Base-by-base conservation (phyloP, 2,329 filamentous ascomycete species). In the Aspergillus glaucus region DNA sequence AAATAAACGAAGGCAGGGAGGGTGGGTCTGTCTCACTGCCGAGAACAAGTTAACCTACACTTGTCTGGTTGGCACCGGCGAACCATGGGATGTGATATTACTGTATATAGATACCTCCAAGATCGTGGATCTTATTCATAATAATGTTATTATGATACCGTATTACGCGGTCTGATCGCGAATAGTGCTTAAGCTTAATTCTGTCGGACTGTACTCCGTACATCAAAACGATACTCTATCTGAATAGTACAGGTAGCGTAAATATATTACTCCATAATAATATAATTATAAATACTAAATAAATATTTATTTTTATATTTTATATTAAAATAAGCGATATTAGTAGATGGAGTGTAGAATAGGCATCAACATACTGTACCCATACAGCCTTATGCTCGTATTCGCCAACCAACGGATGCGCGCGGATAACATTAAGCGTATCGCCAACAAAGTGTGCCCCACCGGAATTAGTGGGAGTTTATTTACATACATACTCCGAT, bases 401-500 rank as follows among this genome's bases (percentile, higher is more conserved):
- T 30, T 30, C 26, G 46, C 43, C 54, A 53, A 58, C 55, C 50
- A 52, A 48, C 50, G 42, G 42, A 44, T 30, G 26, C 32, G 37
- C 41, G 47, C 49, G 46, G 49, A 52, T 51, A 50, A 50, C 43
- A n/a, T 40, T 55, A 63, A 64, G 62, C 62, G 61, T 62, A 65
- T 64, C 63, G 62, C 62, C 59, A 64, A 60, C 55, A 61, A 60
- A 59, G 55, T 55, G 56, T 48, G 46, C 57, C 52, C 50, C 51
- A 60, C 57, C 52, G 60, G 55, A 54, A 12, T 30, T 49, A 51
- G 50, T 51, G 46, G 46, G 46, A 17, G 36, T 50, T 48, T 45
- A 42, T 45, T 46, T 44, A 24, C 40, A 37, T 30, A 30, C 26
- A 30, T 30, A 22, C 22, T 22, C 22, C 22, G 22, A 22, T 30